phyloP scores from a whole-genome alignment of 208 protist genomes.

The Leishmania guyanensis region DNA sequence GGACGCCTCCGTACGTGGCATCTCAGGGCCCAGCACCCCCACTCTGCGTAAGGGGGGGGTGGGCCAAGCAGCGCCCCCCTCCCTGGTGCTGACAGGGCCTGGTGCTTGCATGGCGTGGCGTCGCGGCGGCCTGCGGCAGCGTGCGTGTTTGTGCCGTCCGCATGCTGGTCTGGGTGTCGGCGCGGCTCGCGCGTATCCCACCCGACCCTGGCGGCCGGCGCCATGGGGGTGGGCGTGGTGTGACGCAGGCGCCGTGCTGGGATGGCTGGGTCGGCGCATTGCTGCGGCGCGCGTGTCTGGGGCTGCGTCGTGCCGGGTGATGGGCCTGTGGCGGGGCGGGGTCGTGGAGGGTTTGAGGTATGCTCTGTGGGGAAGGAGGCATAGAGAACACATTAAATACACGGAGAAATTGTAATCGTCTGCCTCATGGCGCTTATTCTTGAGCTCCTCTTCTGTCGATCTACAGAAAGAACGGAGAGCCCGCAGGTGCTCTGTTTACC shows the following conservation, averaged over 20 bases:
- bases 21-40: neutral
- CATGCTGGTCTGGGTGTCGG: neutral
- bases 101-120: neutral
- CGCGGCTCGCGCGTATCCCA: neutral
- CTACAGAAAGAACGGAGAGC: no score
- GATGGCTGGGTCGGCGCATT: neutral
- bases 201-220: neutral
- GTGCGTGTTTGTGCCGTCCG: neutral
- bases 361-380: neutral
- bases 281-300: neutral
- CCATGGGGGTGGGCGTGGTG: neutral
- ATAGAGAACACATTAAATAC: neutral
- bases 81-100: neutral
- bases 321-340: neutral
- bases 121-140: neutral
- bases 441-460: neutral
- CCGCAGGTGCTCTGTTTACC: no score
- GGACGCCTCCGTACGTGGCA: neutral
- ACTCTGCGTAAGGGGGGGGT: neutral
- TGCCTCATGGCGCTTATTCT: neutral
- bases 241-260: neutral
- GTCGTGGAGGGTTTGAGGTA: no score
- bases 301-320: neutral
- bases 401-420: neutral
- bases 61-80: neutral